These are phyloP conservation scores for Cucurbita moschata DNA, from an alignment of 306 rosid genomes.

Conservation along the genomic window DNA sequence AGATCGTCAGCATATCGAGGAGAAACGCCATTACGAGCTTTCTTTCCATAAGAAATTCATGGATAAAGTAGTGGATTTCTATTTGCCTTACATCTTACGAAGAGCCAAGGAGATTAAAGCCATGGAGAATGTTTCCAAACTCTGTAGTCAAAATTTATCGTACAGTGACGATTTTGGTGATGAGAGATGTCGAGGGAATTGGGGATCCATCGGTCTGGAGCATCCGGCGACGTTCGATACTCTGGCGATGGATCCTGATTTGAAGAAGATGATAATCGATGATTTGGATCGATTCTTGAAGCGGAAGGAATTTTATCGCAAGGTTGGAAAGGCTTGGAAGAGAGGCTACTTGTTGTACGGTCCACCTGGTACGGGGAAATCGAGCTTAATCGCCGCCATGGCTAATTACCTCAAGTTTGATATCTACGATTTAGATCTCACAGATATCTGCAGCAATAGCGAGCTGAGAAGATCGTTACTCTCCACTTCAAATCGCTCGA, in stretches of 20 bases:
- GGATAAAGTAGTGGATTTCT: neutral
- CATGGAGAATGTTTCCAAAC: neutral
- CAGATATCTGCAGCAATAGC: neutral
- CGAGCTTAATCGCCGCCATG: neutral
- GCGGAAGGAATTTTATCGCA: neutral
- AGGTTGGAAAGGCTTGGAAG: conserved; percentile 1
- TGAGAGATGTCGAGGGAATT: neutral
- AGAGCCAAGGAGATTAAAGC: neutral
- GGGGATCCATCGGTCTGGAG: neutral
- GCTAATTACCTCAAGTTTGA: conserved; percentile 6
- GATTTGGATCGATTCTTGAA: neutral
- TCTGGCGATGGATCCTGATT: neutral
- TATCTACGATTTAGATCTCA: neutral
- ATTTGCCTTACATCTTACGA: neutral
- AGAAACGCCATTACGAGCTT: neutral
- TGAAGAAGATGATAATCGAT: neutral
- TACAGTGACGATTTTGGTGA: neutral
- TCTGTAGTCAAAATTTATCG: neutral
- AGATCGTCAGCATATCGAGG: neutral
- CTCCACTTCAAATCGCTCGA: neutral
- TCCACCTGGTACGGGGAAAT: conserved; percentile 3
- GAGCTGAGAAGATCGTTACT: neutral
- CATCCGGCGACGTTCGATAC: conserved; percentile 1
- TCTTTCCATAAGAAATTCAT: neutral
- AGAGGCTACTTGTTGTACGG: neutral